Evolutionary conservation across 176 grass and related monocot species (phyloP), one percentile per base, ranked within the genome.

Genomic region (Paspalum notatum): DNA sequence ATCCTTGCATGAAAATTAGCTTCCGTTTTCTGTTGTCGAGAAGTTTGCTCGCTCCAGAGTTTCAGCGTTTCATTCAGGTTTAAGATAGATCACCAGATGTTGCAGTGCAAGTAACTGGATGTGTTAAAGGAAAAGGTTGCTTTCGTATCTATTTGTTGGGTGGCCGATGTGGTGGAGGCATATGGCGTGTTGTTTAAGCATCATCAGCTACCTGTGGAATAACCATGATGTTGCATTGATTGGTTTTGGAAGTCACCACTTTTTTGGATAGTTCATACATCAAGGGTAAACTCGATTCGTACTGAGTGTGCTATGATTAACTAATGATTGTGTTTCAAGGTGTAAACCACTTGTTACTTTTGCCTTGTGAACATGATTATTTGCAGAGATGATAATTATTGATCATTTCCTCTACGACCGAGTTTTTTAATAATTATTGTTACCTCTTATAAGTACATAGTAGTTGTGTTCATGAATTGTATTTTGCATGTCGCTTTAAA

Each of bases 171-270:
- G 52, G 44, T 84, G 69, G 44, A 61, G 32, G 44, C 45, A 37
- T 74, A 79, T 88, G 66, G 59, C 46, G 74, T 88, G 67, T 46
- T 63, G 41, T 73, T 78, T 72, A 88, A 88, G 74, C 50, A 74
- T 73, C 80, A 13, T 42, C 40, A 71, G 42, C 60, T 78, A 10
- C 50, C 79, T 75, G 32, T 39, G 12, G 24, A 11, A 27, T 24
- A 75, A n/a, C 53, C 71, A 70, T 89, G 62, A 80, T 80, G 81
- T 55, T 89, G 76, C 77, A 85, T 80, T 89, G n/a, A n/a, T n/a
- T n/a, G n/a, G 81, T 48, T 20, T 85, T 80, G 69, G 54, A 89
- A 89, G 76, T 80, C 53, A 84, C 10, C 37, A 24, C 24, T n/a
- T 21, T 89, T 84, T 84, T 69, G 82, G 87, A 72, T 0, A 63